Evolutionary conservation across 1,139 yeast species (phyloP).

Genomic region (Magnusiomyces magnusii): DNA sequence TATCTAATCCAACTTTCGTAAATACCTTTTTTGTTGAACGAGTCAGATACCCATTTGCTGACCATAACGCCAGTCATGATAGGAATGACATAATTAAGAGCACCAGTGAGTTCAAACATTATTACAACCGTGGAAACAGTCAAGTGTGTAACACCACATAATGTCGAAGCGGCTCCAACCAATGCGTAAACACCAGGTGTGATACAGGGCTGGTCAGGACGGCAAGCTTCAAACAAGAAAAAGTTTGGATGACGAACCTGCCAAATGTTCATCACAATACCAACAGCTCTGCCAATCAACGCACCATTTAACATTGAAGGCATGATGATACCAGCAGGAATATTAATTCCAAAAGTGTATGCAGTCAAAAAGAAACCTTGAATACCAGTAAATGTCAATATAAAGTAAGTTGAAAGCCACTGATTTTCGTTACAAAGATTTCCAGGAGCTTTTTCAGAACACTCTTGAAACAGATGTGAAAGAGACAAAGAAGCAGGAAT

Average conservation of each 20-base stretch:
- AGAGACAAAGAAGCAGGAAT: conserved; percentile 51
- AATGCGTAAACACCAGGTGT: conserved; percentile 94
- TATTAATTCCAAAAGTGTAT: conserved; percentile 54
- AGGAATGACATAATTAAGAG: conserved; percentile 79
- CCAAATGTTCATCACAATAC: conserved; percentile 43
- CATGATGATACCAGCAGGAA: conserved; percentile 72
- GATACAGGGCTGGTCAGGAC: conserved; percentile 52
- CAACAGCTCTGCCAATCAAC: conserved; percentile 57
- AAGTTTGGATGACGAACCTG: conserved; percentile 27
- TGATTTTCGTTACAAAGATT: conserved; percentile 34
- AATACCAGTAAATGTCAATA: conserved; percentile 41
- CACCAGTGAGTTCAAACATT: conserved; percentile 95
- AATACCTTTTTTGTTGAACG: conserved; percentile 34
- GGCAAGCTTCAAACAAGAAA: conserved; percentile 30
- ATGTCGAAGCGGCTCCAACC: conserved; percentile 95
- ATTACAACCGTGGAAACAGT: conserved; percentile 91
- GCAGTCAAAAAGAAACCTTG: conserved; percentile 54
- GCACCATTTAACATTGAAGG: conserved; percentile 72
- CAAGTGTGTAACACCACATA: conserved; percentile 87
- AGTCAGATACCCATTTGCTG: conserved; percentile 43
- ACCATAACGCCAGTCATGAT: conserved; percentile 62
- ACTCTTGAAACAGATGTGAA: conserved; percentile 56
- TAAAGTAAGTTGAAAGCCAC: conserved; percentile 25
- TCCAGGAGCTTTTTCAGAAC: conserved; percentile 34
- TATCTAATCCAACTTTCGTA: conserved; percentile 41